Evolutionary conservation across 2,329 filamentous ascomycete genomes (phyloP).

Genomic region (Phaeomoniella chlamydospora): DNA sequence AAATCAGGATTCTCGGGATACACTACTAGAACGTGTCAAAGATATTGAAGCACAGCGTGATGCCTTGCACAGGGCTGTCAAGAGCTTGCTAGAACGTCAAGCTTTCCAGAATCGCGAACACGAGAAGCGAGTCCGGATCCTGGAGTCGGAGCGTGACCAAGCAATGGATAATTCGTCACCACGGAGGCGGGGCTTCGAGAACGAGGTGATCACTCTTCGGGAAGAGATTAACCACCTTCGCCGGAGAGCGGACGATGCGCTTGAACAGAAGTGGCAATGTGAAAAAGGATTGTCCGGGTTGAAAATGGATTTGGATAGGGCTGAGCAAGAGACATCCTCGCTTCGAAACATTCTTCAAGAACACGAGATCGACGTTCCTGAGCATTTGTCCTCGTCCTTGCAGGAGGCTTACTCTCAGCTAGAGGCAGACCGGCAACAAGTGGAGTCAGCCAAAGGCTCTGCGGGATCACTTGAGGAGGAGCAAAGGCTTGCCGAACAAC

Average conservation of each 20-base stretch:
- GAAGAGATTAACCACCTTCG: slow-evolving; percentile 75
- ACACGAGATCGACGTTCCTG: slow-evolving; percentile 64
- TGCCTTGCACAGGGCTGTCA: slow-evolving; percentile 75
- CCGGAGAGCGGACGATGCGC: slow-evolving; percentile 77
- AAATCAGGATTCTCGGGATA: slow-evolving; percentile 48
- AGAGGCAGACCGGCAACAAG: slow-evolving; percentile 50
- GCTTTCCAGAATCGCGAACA: slow-evolving; percentile 74
- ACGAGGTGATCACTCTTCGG: slow-evolving; percentile 64
- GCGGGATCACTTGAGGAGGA: slow-evolving; percentile 59
- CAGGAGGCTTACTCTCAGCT: slow-evolving; percentile 62
- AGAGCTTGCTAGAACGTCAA: slow-evolving; percentile 71
- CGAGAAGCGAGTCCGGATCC: slow-evolving; percentile 59
- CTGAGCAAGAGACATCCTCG: slow-evolving; percentile 82
- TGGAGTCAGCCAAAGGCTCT: slow-evolving; percentile 43
- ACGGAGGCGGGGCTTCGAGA: slow-evolving; percentile 65
- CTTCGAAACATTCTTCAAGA: slow-evolving; percentile 65
- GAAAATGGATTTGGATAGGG: slow-evolving; percentile 93
- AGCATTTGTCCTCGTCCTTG: slow-evolving; percentile 47
- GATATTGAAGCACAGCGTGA: slow-evolving; percentile 90
- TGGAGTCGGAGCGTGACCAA: slow-evolving; percentile 67
- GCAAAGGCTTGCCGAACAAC: slow-evolving; percentile 53
- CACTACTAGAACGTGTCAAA: slow-evolving; percentile 65
- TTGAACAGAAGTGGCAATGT: slow-evolving; percentile 92
- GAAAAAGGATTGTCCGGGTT: slow-evolving; percentile 78
- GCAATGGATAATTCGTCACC: slow-evolving; percentile 52